A percentile compares a stretch with the other conserved stretches of the same genome.
These are phyloP conservation scores for Lippia alba DNA, from an alignment of 305 asterid genomes.

Conservation along the genomic window DNA sequence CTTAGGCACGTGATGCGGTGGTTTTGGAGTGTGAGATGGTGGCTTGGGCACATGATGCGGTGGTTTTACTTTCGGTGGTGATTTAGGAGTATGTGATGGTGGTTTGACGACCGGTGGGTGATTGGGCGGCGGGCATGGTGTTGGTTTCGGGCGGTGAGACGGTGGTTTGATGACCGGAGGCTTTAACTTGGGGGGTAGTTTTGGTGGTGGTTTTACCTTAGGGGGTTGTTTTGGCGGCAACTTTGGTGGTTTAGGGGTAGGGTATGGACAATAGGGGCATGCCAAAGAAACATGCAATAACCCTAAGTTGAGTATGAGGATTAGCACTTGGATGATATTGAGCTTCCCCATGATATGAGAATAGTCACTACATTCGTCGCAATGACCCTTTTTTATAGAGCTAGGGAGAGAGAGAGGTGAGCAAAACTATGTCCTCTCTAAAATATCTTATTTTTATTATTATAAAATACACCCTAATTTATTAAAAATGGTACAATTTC, in stretches of 20 bases:
- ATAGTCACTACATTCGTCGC: neutral
- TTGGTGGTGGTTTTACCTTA: conserved; percentile 13
- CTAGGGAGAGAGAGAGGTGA: neutral
- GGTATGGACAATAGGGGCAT: conserved; percentile 61
- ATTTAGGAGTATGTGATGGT: conserved; percentile 10
- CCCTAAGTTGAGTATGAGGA: conserved; percentile 51
- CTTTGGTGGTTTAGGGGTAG: conserved; percentile 41
- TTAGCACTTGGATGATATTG: conserved; percentile 20
- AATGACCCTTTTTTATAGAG: conserved; percentile 39
- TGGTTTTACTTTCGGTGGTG: conserved; percentile 5
- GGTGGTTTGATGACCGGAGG: conserved; percentile 31
- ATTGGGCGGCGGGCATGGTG: neutral
- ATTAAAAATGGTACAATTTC: too few relatives aligned
- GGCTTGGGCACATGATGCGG: neutral
- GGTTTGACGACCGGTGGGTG: conserved; percentile 27
- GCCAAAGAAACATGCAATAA: conserved; percentile 47
- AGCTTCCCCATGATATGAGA: conserved; percentile 39
- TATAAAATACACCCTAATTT: too few relatives aligned
- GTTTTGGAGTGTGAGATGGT: conserved; percentile 14
- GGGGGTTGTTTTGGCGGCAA: conserved; percentile 24
- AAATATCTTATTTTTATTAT: too few relatives aligned
- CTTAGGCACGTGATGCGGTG: conserved; percentile 25
- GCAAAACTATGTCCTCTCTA: too few relatives aligned
- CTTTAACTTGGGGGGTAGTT: conserved; percentile 13
- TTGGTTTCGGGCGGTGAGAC: neutral